These are phyloP conservation scores for Cordyceps cicadae DNA, from an alignment of 2,329 filamentous ascomycete genomes.

Conservation along the genomic window DNA sequence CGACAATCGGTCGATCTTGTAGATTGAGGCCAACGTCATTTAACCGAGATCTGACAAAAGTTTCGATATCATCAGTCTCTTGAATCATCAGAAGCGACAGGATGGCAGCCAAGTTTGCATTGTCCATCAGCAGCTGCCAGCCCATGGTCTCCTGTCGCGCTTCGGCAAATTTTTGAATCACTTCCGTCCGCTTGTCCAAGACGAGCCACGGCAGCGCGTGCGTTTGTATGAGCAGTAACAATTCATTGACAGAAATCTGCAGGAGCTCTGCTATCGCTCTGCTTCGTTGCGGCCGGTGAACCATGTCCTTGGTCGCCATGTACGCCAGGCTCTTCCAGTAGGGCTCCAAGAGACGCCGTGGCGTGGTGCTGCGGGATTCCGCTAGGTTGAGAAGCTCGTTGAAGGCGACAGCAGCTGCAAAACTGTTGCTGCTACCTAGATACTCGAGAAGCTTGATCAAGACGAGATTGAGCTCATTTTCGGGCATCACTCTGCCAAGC, in stretches of 20 bases:
- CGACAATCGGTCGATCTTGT: conserved; percentile 53
- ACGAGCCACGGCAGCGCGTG: conserved; percentile 84
- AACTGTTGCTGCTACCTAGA: conserved; percentile 70
- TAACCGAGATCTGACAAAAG: conserved; percentile 60
- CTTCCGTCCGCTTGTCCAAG: conserved; percentile 64
- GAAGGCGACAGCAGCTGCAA: conserved; percentile 74
- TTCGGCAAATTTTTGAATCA: conserved; percentile 73
- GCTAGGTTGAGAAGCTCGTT: conserved; percentile 73
- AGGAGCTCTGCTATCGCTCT: conserved; percentile 74
- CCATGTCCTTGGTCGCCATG: conserved; percentile 72
- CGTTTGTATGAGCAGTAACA: conserved; percentile 67
- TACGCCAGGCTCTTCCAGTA: conserved; percentile 86
- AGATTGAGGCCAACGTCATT: conserved; percentile 63
- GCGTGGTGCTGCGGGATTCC: conserved; percentile 51
- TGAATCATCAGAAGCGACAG: conserved; percentile 53
- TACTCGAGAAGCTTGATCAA: conserved; percentile 79
- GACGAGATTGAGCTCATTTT: conserved; percentile 80
- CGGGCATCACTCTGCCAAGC: conserved; percentile 65
- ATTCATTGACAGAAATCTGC: conserved; percentile 62
- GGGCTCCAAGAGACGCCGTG: conserved; percentile 66
- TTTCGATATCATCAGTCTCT: conserved; percentile 49
- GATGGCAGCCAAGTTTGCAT: conserved; percentile 48
- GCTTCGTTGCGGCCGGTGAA: conserved; percentile 71
- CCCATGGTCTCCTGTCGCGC: conserved; percentile 63
- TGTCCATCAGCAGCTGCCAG: conserved; percentile 46